A percentile compares a stretch with the other conserved stretches of the same genome.
phyloP scores from a whole-genome alignment of 1,139 yeast species.

The Lodderomyces orthopsilosis region DNA sequence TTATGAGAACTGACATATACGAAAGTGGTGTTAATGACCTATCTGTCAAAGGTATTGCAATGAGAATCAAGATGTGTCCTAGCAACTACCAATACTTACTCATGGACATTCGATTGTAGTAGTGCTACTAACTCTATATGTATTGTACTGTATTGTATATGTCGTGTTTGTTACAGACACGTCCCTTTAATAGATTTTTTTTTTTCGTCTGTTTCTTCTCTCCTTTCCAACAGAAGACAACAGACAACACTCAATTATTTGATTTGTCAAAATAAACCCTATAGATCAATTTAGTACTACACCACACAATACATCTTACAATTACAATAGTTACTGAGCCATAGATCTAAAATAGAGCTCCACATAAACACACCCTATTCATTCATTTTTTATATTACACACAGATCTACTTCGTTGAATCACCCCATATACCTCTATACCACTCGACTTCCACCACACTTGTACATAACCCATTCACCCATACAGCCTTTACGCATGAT shows the following conservation, averaged over 20 bases:
- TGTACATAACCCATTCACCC: constrained; percentile 1
- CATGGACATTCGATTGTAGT: too few species aligned
- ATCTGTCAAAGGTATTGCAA: too few species aligned
- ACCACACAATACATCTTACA: not conserved
- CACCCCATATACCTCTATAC: not conserved
- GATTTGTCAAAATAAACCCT: not conserved
- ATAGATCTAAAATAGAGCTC: not conserved
- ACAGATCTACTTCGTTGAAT: not conserved
- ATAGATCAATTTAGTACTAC: too few species aligned
- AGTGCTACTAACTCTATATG: too few species aligned
- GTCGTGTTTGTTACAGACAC: not conserved
- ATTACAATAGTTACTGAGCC: not conserved
- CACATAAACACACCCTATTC: not conserved
- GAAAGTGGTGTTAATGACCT: too few species aligned
- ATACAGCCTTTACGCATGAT: not conserved
- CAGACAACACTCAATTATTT: not conserved
- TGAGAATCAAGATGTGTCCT: too few species aligned
- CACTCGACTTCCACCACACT: not conserved
- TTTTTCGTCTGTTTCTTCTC: constrained; percentile 1
- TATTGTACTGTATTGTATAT: too few species aligned
- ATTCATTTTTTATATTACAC: not conserved
- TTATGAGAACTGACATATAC: not conserved
- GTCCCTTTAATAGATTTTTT: not conserved
- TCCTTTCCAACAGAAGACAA: constrained; percentile 1
- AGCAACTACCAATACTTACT: too few species aligned